phyloP scores from a whole-genome alignment of 495 filamentous ascomycete species.

The Niebla homalea region DNA sequence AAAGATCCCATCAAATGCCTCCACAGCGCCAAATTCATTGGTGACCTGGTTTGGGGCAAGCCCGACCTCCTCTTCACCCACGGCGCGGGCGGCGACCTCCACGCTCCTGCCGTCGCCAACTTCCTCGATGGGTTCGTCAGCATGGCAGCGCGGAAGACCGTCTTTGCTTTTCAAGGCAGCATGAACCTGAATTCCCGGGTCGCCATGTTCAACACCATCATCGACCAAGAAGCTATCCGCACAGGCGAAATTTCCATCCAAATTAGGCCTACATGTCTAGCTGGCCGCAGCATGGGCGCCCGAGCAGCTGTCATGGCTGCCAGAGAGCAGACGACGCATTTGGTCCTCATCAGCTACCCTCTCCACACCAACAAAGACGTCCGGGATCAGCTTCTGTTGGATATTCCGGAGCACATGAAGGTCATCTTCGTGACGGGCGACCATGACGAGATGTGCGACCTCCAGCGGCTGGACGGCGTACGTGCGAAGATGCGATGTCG shows the following conservation, averaged over 20 bases:
- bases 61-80: constrained; percentile 27
- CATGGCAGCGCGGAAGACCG: not conserved
- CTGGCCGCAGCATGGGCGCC: constrained; percentile 29
- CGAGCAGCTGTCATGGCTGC: constrained; percentile 27
- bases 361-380: constrained; percentile 18
- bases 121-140: constrained; percentile 22
- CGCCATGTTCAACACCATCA: constrained; percentile 19
- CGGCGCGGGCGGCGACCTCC: constrained; percentile 26
- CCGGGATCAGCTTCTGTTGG: constrained; percentile 24
- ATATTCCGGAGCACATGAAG: constrained; percentile 13
- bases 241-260: not conserved
- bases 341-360: constrained; percentile 28
- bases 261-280: constrained; percentile 8
- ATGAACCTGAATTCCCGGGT: constrained; percentile 25
- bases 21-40: not conserved
- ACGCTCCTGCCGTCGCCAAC: constrained; percentile 19
- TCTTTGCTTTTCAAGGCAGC: constrained; percentile 25
- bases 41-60: not conserved
- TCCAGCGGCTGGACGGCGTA: constrained; percentile 18
- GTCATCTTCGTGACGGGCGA: constrained; percentile 26
- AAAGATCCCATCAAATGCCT: constrained; percentile 5
- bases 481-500: constrained; percentile 21
- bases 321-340: constrained; percentile 9
- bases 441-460: constrained; percentile 24
- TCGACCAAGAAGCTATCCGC: constrained; percentile 6